phyloP scores from a whole-genome alignment of 108 stramenopile species.

The Cyclotella kingstonii region DNA sequence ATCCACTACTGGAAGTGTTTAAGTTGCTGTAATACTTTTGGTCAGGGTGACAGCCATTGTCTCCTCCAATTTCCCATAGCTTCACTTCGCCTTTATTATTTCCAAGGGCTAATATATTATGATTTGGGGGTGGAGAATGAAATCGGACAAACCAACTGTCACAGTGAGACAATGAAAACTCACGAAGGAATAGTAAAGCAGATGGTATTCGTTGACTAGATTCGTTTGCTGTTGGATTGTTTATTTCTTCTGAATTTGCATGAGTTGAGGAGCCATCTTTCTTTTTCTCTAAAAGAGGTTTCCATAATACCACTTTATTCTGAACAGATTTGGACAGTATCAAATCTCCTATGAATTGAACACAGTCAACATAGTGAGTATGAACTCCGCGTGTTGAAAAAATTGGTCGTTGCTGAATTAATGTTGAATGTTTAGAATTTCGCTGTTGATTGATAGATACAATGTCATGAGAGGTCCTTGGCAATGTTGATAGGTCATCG shows the following conservation, averaged over 20 bases:
- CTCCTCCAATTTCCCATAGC: slow-evolving; percentile 65
- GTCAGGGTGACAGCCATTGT: slow-evolving; percentile 24
- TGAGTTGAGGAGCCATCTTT: not conserved
- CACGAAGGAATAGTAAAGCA: slow-evolving; percentile 31
- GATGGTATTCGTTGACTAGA: slow-evolving; percentile 20
- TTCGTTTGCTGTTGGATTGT: slow-evolving; percentile 8
- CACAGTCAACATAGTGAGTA: slow-evolving; percentile 73
- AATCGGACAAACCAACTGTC: slow-evolving; percentile 73
- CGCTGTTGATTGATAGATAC: not conserved
- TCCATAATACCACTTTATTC: slow-evolving; percentile 76
- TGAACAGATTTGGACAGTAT: slow-evolving; percentile 73
- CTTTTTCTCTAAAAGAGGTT: slow-evolving; percentile 46
- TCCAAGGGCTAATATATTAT: slow-evolving; percentile 62
- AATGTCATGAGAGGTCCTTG: slow-evolving; percentile 1
- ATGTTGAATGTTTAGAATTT: slow-evolving; percentile 14
- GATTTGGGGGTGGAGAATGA: slow-evolving; percentile 39
- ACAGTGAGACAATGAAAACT: slow-evolving; percentile 39
- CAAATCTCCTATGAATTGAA: slow-evolving; percentile 76
- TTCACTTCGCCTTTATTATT: slow-evolving; percentile 63
- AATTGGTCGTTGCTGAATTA: slow-evolving; percentile 59
- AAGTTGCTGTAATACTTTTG: slow-evolving; percentile 37
- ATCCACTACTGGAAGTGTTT: slow-evolving; percentile 9
- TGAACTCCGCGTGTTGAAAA: slow-evolving; percentile 77
- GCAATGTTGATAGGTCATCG: slow-evolving; percentile 6
- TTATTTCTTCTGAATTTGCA: not conserved